These are phyloP conservation scores for Colletotrichum musicola DNA, from an alignment of 2,329 filamentous ascomycete genomes.

Conservation along the genomic window DNA sequence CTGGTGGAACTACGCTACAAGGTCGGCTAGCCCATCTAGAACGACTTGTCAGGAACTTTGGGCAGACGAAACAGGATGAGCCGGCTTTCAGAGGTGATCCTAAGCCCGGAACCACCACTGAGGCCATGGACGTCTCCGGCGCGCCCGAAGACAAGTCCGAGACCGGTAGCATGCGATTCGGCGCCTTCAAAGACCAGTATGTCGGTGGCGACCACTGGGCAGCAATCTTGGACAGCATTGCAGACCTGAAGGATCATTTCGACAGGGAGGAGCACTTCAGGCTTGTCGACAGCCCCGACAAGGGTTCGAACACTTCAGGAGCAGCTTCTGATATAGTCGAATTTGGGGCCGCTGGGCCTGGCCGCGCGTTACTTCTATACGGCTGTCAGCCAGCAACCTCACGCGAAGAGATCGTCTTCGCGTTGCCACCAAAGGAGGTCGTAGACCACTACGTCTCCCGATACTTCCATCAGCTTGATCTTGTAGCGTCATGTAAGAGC, in stretches of 20 bases:
- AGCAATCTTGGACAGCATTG: slow-evolving; percentile 55
- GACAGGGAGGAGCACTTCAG: slow-evolving; percentile 42
- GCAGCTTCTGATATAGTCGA: too few species aligned
- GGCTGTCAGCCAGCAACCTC: slow-evolving; percentile 5
- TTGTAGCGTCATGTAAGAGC: slow-evolving; percentile 24
- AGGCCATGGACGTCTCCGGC: background rate
- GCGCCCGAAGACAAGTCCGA: slow-evolving; percentile 42
- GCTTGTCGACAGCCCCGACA: background rate
- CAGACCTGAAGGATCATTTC: slow-evolving; percentile 53
- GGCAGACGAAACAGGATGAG: background rate
- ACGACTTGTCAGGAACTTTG: slow-evolving; percentile 45
- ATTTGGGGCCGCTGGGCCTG: too few species aligned
- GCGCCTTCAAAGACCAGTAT: slow-evolving; percentile 46
- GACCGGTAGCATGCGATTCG: slow-evolving; percentile 47
- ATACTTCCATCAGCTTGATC: slow-evolving; percentile 53
- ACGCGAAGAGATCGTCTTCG: slow-evolving; percentile 48
- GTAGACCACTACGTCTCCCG: slow-evolving; percentile 51
- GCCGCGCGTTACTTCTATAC: slow-evolving; percentile 16
- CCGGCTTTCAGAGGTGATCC: background rate
- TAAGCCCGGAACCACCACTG: too few species aligned
- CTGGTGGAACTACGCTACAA: background rate
- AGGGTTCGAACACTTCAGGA: fast-evolving
- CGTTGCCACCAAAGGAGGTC: slow-evolving; percentile 48
- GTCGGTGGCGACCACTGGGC: slow-evolving; percentile 55
- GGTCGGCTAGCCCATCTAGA: slow-evolving; percentile 49